Conservation (phyloP, 768 basidiomycete genomes). For the Hypholoma fasciculare region DNA sequence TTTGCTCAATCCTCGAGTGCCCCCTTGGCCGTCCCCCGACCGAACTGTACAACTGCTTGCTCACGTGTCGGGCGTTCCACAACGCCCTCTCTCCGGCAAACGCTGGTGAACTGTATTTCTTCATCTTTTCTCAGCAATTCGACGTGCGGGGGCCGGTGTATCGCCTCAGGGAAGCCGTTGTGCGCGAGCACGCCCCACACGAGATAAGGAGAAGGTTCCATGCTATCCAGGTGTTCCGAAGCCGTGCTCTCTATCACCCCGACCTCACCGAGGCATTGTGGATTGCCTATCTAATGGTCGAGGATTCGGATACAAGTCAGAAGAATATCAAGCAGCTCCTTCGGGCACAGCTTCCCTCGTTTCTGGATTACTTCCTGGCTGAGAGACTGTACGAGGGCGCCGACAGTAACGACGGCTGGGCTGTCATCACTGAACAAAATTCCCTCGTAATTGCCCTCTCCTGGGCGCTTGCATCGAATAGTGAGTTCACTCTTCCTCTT, state of each 20-base stretch:
- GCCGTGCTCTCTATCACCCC: constrained; percentile 33
- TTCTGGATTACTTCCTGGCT: constrained; percentile 41
- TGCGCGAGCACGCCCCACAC: constrained; percentile 32
- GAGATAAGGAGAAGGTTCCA: constrained; percentile 48
- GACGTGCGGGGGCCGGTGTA: constrained; percentile 42
- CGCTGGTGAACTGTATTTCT: constrained; percentile 31
- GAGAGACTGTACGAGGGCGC: constrained; percentile 37
- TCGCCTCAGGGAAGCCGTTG: constrained; percentile 31
- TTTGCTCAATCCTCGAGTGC: constrained; percentile 28
- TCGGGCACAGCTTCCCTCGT: constrained; percentile 40
- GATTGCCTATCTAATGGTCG: constrained; percentile 56
- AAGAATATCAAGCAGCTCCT: constrained; percentile 48
- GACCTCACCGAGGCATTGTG: constrained; percentile 46
- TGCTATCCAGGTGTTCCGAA: constrained; percentile 46
- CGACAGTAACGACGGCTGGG: constrained; percentile 46
- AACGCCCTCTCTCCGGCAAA: constrained; percentile 22
- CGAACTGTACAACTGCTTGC: constrained; percentile 28
- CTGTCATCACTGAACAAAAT: constrained; percentile 43
- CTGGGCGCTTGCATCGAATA: constrained; percentile 45
- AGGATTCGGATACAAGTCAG: constrained; percentile 48
- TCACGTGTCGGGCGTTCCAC: constrained; percentile 32
- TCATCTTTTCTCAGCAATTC: constrained; percentile 48
- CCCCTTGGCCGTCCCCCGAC: constrained; percentile 31
- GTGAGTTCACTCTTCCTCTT: constrained; percentile 24
- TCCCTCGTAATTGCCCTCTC: constrained; percentile 46